phyloP scores from a whole-genome alignment of 129 eudicot species.

The Gnaphalium uliginosum region DNA sequence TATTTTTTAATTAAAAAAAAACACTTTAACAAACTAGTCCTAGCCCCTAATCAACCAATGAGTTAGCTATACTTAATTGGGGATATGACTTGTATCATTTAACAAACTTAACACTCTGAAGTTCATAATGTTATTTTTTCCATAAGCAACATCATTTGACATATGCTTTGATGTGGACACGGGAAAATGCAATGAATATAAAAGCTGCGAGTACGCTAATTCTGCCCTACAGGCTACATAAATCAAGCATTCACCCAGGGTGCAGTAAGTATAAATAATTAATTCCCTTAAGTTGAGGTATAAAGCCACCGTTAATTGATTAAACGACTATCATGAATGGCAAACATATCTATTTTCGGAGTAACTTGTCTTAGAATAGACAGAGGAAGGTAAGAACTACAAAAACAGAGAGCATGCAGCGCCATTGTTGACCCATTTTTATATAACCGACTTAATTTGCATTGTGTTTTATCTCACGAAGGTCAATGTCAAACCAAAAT shows the following conservation, averaged over 20 bases:
- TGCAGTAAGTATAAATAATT: not conserved
- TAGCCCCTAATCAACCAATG: not conserved
- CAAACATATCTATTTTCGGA: constrained; percentile 9
- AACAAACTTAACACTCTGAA: not conserved
- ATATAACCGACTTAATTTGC: not conserved
- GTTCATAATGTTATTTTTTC: not conserved
- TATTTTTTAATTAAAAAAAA: not conserved
- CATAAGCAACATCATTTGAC: constrained; percentile 4
- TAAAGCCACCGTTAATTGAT: not conserved
- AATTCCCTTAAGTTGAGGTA: not conserved
- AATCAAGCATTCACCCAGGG: not conserved
- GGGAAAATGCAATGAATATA: not conserved
- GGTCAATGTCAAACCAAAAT: too few species aligned
- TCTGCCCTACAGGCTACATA: not conserved
- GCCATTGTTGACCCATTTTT: not conserved
- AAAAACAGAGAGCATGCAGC: too few species aligned
- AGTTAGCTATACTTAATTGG: not conserved
- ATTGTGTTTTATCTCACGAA: not conserved
- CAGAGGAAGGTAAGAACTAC: not conserved
- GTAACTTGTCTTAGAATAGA: constrained; percentile 1
- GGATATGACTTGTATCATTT: not conserved
- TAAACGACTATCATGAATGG: not conserved
- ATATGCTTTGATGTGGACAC: not conserved
- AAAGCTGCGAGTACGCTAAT: not conserved
- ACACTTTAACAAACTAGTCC: not conserved